These are phyloP conservation scores for Chlamydomonas schloesseri DNA, from an alignment of 139 green algal species.

Conservation along the genomic window DNA sequence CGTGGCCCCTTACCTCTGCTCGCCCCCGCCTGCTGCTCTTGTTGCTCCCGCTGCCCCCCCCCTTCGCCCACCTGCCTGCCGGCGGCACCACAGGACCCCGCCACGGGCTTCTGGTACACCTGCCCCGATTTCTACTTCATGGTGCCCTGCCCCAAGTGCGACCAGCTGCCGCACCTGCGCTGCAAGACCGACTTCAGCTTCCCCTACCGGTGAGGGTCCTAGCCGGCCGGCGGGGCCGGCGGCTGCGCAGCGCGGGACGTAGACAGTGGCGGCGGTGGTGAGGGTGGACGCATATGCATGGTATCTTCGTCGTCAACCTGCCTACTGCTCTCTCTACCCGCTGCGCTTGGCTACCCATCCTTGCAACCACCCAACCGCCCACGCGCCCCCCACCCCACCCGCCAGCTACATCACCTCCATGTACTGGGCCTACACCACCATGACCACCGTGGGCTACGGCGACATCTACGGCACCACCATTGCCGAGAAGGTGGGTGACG, in stretches of 20 bases:
- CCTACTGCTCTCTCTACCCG: too few relatives aligned
- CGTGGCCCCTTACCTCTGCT: too few relatives aligned
- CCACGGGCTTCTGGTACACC: conserved; percentile 30
- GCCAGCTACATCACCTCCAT: conserved; percentile 73
- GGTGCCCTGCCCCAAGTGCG: conserved; percentile 36
- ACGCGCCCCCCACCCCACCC: too few relatives aligned
- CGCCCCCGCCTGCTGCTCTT: too few relatives aligned
- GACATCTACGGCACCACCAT: conserved; percentile 74
- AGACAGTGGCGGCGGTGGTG: too few relatives aligned
- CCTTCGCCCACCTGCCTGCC: too few relatives aligned
- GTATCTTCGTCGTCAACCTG: too few relatives aligned
- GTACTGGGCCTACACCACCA: conserved; percentile 82
- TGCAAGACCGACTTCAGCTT: conserved; percentile 59
- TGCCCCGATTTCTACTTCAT: conserved; percentile 55
- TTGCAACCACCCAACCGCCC: too few relatives aligned
- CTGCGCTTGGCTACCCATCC: too few relatives aligned
- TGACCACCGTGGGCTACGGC: conserved; percentile 84
- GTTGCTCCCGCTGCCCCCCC: too few relatives aligned
- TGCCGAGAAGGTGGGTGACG: conserved; percentile 59
- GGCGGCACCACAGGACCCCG: background rate
- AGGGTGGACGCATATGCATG: too few relatives aligned
- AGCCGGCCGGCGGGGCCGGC: background rate
- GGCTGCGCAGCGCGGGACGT: too few relatives aligned
- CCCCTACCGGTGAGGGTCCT: conserved; percentile 45
- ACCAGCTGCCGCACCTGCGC: conserved; percentile 10